These are phyloP conservation scores for Colletotrichum karsti DNA, from an alignment of 2,329 filamentous ascomycete species.

Conservation along the genomic window DNA sequence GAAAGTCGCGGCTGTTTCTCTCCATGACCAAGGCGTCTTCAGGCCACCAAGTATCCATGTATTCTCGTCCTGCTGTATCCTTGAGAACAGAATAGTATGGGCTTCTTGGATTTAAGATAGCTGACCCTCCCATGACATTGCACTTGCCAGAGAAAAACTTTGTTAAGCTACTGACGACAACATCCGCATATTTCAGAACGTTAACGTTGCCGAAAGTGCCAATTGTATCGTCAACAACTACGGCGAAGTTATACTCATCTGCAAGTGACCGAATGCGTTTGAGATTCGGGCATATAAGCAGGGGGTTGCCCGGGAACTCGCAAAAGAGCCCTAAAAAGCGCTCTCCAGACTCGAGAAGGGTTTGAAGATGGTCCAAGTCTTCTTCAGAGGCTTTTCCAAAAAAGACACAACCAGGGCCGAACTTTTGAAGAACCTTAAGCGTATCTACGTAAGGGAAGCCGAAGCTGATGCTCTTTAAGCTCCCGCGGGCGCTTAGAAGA, in stretches of 20 bases:
- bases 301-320: conserved; percentile 93
- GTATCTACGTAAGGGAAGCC: conserved; percentile 98
- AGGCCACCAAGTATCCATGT: conserved; percentile 91
- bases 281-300: conserved; percentile 86
- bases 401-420: conserved; percentile 87
- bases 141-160: conserved; percentile 98
- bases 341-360: conserved; percentile 74
- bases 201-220: conserved; percentile 97
- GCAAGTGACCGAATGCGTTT: conserved; percentile 80
- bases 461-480: conserved; percentile 82
- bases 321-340: conserved; percentile 86
- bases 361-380: conserved; percentile 86
- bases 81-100: conserved; percentile 78
- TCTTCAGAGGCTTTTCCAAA: conserved; percentile 81
- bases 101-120: conserved; percentile 70
- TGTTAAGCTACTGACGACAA: conserved; percentile 93
- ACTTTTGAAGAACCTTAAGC: conserved; percentile 92
- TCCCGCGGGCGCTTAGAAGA: conserved; percentile 70
- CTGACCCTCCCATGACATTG: conserved; percentile 95
- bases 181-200: conserved; percentile 85
- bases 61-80: conserved; percentile 66
- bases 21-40: conserved; percentile 96
- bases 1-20: conserved; percentile 93
- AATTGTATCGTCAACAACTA: conserved; percentile 95
- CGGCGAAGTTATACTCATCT: conserved; percentile 84